A percentile compares a stretch with the other conserved stretches of the same genome.
phyloP scores from a whole-genome alignment of 208 protist genomes.

The Trypanosoma avium region DNA sequence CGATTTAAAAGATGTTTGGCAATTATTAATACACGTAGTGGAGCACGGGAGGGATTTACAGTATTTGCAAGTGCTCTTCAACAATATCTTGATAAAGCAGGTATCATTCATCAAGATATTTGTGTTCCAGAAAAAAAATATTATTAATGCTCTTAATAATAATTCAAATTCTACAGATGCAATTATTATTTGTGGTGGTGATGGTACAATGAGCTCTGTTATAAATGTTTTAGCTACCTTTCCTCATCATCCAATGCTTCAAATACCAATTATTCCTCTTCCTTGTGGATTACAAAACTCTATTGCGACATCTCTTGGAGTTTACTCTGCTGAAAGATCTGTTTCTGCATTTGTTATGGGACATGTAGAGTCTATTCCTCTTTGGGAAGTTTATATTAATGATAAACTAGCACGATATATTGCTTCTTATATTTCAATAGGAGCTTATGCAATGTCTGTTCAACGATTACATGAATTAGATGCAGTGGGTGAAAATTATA shows the following conservation, averaged over 20 bases:
- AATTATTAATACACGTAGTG: conserved; percentile 76
- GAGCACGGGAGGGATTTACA: conserved; percentile 39
- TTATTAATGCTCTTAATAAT: conserved; percentile 27
- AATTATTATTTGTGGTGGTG: conserved; percentile 67
- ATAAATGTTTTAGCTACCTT: conserved; percentile 51
- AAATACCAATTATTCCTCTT: conserved; percentile 56
- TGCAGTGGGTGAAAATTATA: conserved; percentile 55
- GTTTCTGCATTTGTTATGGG: conserved; percentile 66
- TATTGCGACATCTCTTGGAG: conserved; percentile 66
- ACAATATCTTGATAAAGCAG: conserved; percentile 63
- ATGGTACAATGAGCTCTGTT: conserved; percentile 75
- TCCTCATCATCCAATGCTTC: conserved; percentile 8
- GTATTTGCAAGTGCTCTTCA: conserved; percentile 55
- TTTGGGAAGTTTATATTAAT: conserved; percentile 71
- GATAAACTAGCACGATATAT: conserved; percentile 45
- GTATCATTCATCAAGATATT: conserved; percentile 68
- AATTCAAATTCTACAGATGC: conserved; percentile 35
- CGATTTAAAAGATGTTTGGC: conserved; percentile 48
- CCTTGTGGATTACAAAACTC: conserved; percentile 80
- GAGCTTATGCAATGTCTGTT: conserved; percentile 59
- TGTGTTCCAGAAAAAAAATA: conserved; percentile 43
- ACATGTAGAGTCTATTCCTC: conserved; percentile 44
- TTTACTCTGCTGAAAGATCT: conserved; percentile 56
- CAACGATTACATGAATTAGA: conserved; percentile 43
- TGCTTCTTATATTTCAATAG: conserved; percentile 62